These are phyloP conservation scores for Penicillium sp. DNA, from an alignment of 2,329 filamentous ascomycete species.

Conservation along the genomic window DNA sequence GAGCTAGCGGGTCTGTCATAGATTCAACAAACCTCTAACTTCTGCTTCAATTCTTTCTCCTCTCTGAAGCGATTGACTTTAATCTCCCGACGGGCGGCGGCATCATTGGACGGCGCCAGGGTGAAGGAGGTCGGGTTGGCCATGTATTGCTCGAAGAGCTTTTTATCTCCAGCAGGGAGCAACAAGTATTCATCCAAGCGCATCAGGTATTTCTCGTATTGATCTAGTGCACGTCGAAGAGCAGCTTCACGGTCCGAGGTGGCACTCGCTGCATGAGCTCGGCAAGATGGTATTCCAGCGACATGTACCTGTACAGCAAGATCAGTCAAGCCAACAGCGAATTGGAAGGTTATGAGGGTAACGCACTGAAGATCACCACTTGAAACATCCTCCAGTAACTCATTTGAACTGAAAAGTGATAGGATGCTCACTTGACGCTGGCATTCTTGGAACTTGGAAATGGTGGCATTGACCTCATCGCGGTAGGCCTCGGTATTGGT, in stretches of 20 bases:
- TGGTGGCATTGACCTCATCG: conserved; percentile 66
- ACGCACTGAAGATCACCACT: conserved; percentile 77
- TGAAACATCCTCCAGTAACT: conserved; percentile 80
- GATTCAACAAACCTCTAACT: conserved; percentile 64
- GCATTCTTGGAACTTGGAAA: conserved; percentile 73
- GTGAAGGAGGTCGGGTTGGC: conserved; percentile 74
- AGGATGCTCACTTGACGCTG: conserved; percentile 68
- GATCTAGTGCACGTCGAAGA: conserved; percentile 65
- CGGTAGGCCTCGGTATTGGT: conserved; percentile 67
- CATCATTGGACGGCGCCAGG: conserved; percentile 66
- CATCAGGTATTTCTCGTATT: conserved; percentile 78
- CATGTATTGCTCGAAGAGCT: conserved; percentile 71
- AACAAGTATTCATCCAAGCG: conserved; percentile 78
- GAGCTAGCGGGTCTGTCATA: conserved; percentile 25
- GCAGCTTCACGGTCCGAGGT: conserved; percentile 65
- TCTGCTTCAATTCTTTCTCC: conserved; percentile 82
- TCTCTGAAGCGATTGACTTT: conserved; percentile 85
- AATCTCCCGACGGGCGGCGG: conserved; percentile 70
- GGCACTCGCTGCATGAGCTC: conserved; percentile 71
- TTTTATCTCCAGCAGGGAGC: conserved; percentile 64
- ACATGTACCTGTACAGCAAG: conserved; percentile 62
- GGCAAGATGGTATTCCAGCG: conserved; percentile 75
- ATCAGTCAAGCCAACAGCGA: conserved; percentile 21
- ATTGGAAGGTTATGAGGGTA: neutral
- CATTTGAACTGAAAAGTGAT: conserved; percentile 88